A percentile compares a stretch with the other conserved stretches of the same genome.
phyloP scores from a whole-genome alignment of 768 basidiomycete species.

The Boletus sensibilis region DNA sequence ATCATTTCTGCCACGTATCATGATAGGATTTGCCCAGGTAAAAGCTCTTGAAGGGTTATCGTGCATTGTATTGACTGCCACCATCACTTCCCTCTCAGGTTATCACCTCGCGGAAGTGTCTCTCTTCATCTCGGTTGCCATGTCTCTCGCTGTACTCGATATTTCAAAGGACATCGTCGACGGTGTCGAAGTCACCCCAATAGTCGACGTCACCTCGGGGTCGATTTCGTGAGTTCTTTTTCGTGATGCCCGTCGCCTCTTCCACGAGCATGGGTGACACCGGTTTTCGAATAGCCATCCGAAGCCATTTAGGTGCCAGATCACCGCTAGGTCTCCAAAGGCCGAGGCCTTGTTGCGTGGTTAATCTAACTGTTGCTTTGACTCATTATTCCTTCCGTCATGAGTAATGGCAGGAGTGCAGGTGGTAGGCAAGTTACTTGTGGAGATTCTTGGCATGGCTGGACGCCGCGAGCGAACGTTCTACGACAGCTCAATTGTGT shows the following conservation, averaged over 20 bases:
- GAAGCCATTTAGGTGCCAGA: conserved; percentile 53
- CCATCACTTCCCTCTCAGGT: conserved; percentile 15
- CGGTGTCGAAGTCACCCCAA: conserved; percentile 43
- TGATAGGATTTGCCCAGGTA: conserved; percentile 23
- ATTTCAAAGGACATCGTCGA: conserved; percentile 41
- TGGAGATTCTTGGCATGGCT: background rate
- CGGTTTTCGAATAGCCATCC: conserved; percentile 37
- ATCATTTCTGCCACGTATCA: background rate
- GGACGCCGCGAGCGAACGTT: no score
- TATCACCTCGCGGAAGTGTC: conserved; percentile 27
- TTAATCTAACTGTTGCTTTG: background rate
- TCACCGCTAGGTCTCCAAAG: conserved; percentile 51
- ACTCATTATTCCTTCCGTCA: no score
- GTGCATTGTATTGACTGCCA: no score
- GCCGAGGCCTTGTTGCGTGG: conserved; percentile 24
- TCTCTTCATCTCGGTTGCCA: conserved; percentile 30
- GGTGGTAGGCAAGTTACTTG: background rate
- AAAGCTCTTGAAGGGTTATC: background rate
- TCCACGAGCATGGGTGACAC: background rate
- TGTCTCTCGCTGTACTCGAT: conserved; percentile 45
- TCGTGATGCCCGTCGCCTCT: no score
- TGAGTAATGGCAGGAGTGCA: no score
- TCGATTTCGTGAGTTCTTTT: conserved; percentile 40
- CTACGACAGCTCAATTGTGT: background rate
- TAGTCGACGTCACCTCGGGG: conserved; percentile 42